Percentiles rank a stretch among this genome's conserved stretches.
Evolutionary conservation across 306 rosid species (phyloP).

Genomic region (Morella rubra): DNA sequence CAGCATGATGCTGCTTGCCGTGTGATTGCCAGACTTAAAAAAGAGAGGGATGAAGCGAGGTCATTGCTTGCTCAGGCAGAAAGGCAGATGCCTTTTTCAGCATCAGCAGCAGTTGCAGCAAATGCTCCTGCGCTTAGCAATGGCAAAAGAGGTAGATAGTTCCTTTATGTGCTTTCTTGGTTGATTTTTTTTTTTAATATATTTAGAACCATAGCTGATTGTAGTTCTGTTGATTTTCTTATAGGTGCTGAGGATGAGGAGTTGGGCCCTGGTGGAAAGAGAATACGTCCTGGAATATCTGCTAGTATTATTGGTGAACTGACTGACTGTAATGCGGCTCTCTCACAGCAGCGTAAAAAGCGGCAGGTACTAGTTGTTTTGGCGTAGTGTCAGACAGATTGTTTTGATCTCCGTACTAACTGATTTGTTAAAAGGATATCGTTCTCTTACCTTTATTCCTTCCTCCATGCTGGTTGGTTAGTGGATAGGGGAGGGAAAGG

Average conservation of each 20-base stretch:
- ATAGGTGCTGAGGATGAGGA: conserved; percentile 62
- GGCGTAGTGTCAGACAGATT: not conserved
- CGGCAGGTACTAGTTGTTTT: conserved; percentile 59
- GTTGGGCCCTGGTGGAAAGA: conserved; percentile 63
- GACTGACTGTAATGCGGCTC: conserved; percentile 83
- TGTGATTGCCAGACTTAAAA: conserved; percentile 87
- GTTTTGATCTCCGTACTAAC: conserved; percentile 15
- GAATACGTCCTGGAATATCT: conserved; percentile 68
- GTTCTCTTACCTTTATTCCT: not conserved
- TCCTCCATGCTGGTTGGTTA: not conserved
- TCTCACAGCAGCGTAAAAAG: conserved; percentile 85
- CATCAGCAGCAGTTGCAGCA: conserved; percentile 40
- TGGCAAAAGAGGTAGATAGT: conserved; percentile 78
- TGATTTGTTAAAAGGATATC: not conserved
- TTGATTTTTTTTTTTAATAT: not conserved
- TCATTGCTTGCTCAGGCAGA: conserved; percentile 84
- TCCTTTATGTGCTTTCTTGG: not conserved
- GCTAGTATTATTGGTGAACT: conserved; percentile 63
- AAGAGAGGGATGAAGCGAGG: conserved; percentile 92
- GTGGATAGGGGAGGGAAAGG: not conserved
- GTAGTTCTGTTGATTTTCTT: conserved; percentile 13
- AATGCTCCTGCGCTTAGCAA: conserved; percentile 64
- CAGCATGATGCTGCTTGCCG: conserved; percentile 99
- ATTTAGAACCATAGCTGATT: conserved; percentile 11
- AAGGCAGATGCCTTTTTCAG: conserved; percentile 57